Evolutionary conservation across 106 monocot genomes (phyloP), one percentile per base, ranked within the genome.

Genomic region (Amphibolis antarctica): DNA sequence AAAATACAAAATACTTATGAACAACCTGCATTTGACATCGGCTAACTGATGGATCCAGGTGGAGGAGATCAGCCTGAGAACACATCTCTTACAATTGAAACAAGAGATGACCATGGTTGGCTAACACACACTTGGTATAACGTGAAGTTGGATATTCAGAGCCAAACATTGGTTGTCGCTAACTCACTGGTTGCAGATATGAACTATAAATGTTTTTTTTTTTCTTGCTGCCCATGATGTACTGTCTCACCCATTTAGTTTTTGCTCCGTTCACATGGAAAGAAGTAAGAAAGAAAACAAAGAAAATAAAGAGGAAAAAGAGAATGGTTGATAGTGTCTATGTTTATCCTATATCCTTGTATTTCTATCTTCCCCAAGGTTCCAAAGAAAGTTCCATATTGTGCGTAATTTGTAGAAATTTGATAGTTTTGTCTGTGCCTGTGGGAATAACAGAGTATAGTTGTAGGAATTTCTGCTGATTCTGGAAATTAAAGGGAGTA

Each of bases 81-180:
- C 71, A 12, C 71, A 71, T 45, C 53, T 71, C 26, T 62, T 71
- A 28, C 71, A 71, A 29, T 22, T 62, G 43, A 64, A 42, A 54
- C 50, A 63, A n/a, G 53, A 55, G 19, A 42, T 50, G 20, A 18
- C 15, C 46, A 22, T 30, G 50, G 20, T 48, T 46, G 48, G 48
- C 60, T 27, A 10, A 19, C 21, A 31, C 46, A 21, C 53, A 50
- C 12, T 24, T 15, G 15, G 46, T 19, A 69, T 12, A 14, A 48
- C 59, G 57, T 46, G n/a, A n/a, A n/a, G 46, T 47, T 46, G 55
- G 15, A n/a, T 0, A 30, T 23, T 21, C 9, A 19, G 0, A 4
- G 24, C 17, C 26, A 29, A 58, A 15, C 0, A 15, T 29, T 13
- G 12, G 58, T 5, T 31, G 27, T 17, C 28, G 27, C 58, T 30